Evolutionary conservation across 139 green algal species (phyloP), one percentile per base, ranked within the genome.

Genomic region (Protoeuglena noctilucae): DNA sequence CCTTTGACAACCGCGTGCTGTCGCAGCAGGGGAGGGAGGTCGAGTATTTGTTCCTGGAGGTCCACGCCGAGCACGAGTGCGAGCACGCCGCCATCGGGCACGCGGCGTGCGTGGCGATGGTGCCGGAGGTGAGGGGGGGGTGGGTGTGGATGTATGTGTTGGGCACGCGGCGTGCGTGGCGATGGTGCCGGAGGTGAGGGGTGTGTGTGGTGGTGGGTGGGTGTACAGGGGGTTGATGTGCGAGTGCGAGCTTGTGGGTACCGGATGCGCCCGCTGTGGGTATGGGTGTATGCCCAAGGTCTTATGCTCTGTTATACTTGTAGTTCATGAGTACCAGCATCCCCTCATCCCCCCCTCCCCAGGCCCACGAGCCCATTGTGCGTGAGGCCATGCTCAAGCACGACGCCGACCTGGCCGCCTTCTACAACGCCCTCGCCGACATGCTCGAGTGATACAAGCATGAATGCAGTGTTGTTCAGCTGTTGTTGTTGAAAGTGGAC

Each of bases 51-150:
- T 94, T 94, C 66, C 65, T 94, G 34, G 84, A 93, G 74, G 81
- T 89, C 55, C 34, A 56, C 29, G 56, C 56, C 45, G 4, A 25
- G 22, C 18, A 68, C 46, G 86, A 95, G 76, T 77, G 77, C 7
- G 86, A 93, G 76, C 86, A 95, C 59, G 86, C 86, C 27, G 84
- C 74, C 41, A 86, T 95, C 51, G 86, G 86, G 22, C 86, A 95
- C 72, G 75, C 71, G 30, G 85, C 85, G 0, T 84, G 87, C 29
- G 61, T 79, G n/a, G 72, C 66, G 54, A 66, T 93, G 52, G 77
- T 93, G 51, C 79, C 84, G 2, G 50, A 57, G 0, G n/a, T n/a
- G n/a, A n/a, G n/a, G n/a, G n/a, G n/a, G n/a, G n/a, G n/a, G n/a
- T n/a, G n/a, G n/a, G n/a, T n/a, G n/a, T n/a, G n/a, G n/a, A n/a